Evolutionary conservation across 306 rosid genomes (phyloP), one percentile per base, ranked within the genome.

Genomic region (Phaseolus lunatus): DNA sequence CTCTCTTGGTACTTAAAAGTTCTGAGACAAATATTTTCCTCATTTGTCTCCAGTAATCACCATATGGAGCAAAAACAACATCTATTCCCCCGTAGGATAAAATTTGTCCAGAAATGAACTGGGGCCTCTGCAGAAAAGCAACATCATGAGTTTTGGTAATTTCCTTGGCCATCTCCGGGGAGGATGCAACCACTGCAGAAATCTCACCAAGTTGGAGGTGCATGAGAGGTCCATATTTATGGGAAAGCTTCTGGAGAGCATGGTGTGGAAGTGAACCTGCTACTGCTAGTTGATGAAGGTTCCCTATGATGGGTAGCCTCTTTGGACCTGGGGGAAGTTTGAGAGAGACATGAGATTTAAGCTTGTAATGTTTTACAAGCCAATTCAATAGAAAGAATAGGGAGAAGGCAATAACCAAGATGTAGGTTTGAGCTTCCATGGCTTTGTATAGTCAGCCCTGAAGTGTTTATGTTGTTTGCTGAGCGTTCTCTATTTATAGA

Each of bases 261-360:
- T 1, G 70, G 11, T 78, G 82, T 27, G 82, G 82, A 58, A 78
- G 76, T 57, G 76, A 56, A 7, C 41, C 39, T 26, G 50, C 33
- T 6, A 3, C 0, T 71, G 64, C 82, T 54, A 78, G 44, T 78
- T 78, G 82, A 20, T 78, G 82, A 16, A 78, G 19, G 76, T 78
- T 78, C 6, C 81, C 81, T n/a, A 78, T 78, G 70, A 78, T 0
- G 5, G 82, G 76, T 56, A 78, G n/a, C 76, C 70, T 78, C 5
- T 9, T 57, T 44, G 76, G 82, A n/a, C 82, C 76, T 0, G 82
- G 82, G 31, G 67, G 82, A 2, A 45, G 45, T 29, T 45, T 53
- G 45, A 23, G 54, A 13, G 39, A 4, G 19, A 20, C 9, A 11
- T 43, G 67, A 26, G 58, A 15, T 35, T 67, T 77, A 37, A 6